Evolutionary conservation across 345 rosid species (phyloP).

Genomic region (Barbarea vulgaris): DNA sequence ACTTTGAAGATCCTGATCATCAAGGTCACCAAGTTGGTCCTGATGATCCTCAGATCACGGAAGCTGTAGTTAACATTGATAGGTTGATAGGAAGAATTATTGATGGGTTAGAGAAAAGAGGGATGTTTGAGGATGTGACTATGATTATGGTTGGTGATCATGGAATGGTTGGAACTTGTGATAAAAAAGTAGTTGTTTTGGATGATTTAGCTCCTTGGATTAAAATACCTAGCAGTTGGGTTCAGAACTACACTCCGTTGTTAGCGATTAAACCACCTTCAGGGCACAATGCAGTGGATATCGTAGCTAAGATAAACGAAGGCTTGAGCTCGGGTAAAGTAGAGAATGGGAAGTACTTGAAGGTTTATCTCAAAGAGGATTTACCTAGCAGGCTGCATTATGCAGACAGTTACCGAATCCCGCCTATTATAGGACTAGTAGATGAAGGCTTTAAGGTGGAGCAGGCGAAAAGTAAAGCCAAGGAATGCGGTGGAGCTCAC

Average conservation of each 20-base stretch:
- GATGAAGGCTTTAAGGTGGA: constrained; percentile 86
- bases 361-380: constrained; percentile 80
- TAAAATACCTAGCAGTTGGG: constrained; percentile 66
- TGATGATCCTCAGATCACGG: constrained; percentile 80
- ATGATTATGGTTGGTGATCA: constrained; percentile 94
- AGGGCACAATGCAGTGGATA: constrained; percentile 45
- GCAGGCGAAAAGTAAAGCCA: constrained; percentile 51
- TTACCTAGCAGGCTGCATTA: constrained; percentile 86
- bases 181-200: constrained; percentile 65
- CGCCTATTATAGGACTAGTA: constrained; percentile 73
- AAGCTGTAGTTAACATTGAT: constrained; percentile 77
- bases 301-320: constrained; percentile 82
- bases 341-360: constrained; percentile 71
- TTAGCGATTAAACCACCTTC: constrained; percentile 75
- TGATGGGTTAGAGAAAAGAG: constrained; percentile 74
- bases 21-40: constrained; percentile 96
- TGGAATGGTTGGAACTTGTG: constrained; percentile 97
- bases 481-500: constrained; percentile 92
- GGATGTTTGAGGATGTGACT: constrained; percentile 80
- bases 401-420: constrained; percentile 61
- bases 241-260: constrained; percentile 66
- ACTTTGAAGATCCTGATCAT: constrained; percentile 97
- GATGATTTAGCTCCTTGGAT: constrained; percentile 85
- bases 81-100: constrained; percentile 76
- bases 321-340: constrained; percentile 74